Evolutionary conservation across 768 basidiomycete genomes (phyloP).

Genomic region (Dentipellis sp.): DNA sequence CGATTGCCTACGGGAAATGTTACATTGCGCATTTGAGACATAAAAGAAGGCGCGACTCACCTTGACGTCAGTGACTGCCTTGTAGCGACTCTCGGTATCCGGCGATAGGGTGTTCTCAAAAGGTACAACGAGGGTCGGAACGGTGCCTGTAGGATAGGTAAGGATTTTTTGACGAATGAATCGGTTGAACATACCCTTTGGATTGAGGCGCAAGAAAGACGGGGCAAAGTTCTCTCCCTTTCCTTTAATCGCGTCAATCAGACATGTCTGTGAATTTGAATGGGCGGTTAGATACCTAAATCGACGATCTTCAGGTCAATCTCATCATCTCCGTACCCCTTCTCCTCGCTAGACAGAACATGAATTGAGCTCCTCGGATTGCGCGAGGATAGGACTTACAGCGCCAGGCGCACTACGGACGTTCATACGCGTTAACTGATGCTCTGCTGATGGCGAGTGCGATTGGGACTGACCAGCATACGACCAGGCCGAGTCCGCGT

Average conservation of each 20-base stretch:
- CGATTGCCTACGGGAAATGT: conserved; percentile 42
- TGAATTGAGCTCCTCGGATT: neutral
- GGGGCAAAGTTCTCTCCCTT: conserved; percentile 76
- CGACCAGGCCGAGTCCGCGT: conserved; percentile 55
- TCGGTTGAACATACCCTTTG: conserved; percentile 42
- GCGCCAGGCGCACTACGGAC: conserved; percentile 7
- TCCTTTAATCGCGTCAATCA: conserved; percentile 26
- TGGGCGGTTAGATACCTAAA: conserved; percentile 31
- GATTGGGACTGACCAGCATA: conserved; percentile 41
- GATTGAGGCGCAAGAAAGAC: conserved; percentile 68
- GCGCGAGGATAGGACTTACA: conserved; percentile 8
- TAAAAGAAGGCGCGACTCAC: conserved; percentile 26
- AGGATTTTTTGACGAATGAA: neutral
- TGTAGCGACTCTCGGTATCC: conserved; percentile 72
- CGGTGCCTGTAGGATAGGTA: conserved; percentile 41
- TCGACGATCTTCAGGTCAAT: conserved; percentile 62
- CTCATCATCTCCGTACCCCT: conserved; percentile 78
- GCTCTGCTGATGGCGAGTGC: neutral
- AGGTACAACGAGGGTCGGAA: conserved; percentile 83
- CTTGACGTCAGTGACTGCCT: conserved; percentile 68
- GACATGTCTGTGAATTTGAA: neutral
- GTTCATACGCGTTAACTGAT: neutral
- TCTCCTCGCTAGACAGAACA: conserved; percentile 43
- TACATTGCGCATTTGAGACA: conserved; percentile 6
- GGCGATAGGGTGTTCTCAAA: conserved; percentile 59